Base-by-base conservation (phyloP, 805 yeast species). In the Candida glaebosa region DNA sequence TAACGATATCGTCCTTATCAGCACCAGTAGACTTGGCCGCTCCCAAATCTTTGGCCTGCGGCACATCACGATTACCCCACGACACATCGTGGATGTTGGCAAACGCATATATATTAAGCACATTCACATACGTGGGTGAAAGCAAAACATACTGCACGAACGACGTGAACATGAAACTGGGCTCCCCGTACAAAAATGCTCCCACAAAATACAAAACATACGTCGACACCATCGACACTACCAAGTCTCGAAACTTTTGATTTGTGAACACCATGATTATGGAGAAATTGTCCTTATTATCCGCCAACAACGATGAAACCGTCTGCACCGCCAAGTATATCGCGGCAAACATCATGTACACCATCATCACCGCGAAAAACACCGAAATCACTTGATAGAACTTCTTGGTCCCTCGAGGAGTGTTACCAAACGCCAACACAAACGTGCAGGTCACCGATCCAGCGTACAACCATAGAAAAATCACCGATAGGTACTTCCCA, bases 31-130 rank as follows among this genome's bases (percentile, higher is more conserved):
- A 58, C 53, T 83, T 86, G 18, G 96, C 96, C 34, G 83, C 81
- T 45, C 97, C 98, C 53, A 93, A 72, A 61, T 77, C 95, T 65
- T 70, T 78, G 57, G 70, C 79, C 38, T 51, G 53, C 8, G 79
- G 80, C 38, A 82, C 87, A 37, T 96, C 96, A 61, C 90, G 87
- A 3, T 96, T 91, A 60, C 98, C 98, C 98, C 98, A 91, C 5
- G 96, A 86, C 37, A 91, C 82, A 69, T 91, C 99, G 61, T 91
- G 96, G 46, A 91, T 84, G 63, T 91, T 91, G 70, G 97, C 90
- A 61, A 91, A 90, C 2, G 98, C 96, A 64, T 91, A 91, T 46
- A 91, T 91, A 61, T 88, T 89, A 57, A 91, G 71, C 40, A 90
- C 91, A 56, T 91, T 90, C 63, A 89, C 82, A 61, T 90, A 93